A percentile compares a stretch with the other conserved stretches of the same genome.
Conservation (phyloP, 1,139 yeast genomes). For the Lizanozyma gosingica region DNA sequence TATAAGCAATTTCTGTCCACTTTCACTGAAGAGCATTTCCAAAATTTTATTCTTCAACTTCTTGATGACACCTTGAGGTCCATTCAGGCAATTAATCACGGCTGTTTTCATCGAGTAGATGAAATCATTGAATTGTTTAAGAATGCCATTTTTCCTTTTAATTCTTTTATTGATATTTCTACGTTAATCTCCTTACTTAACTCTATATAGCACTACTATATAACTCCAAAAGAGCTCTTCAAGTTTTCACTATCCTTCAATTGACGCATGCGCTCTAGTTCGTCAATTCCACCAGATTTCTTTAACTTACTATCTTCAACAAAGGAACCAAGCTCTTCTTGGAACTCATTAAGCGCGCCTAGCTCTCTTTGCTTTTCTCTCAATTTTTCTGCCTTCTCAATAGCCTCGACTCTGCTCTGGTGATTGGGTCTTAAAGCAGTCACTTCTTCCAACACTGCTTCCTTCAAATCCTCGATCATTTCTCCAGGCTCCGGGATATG, state of each 20-base stretch:
- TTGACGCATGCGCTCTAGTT: constrained; percentile 62
- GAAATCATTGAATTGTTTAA: neutral
- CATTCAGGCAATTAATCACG: neutral
- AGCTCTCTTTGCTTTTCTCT: constrained; percentile 65
- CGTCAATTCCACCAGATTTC: constrained; percentile 83
- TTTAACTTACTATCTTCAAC: constrained; percentile 70
- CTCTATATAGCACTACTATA: neutral
- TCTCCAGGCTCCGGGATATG: constrained; percentile 60
- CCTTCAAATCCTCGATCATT: constrained; percentile 57
- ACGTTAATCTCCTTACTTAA: neutral
- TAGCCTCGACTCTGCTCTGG: constrained; percentile 77
- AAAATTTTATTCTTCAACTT: neutral
- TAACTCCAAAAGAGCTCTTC: constrained; percentile 20
- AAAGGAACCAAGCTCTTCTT: constrained; percentile 80
- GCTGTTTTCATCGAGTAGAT: neutral
- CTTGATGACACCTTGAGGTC: neutral
- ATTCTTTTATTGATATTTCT: neutral
- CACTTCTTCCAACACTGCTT: constrained; percentile 75
- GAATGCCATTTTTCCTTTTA: neutral
- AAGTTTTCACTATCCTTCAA: constrained; percentile 62
- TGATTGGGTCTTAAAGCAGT: constrained; percentile 76
- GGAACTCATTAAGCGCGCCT: constrained; percentile 55
- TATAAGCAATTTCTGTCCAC: constrained; percentile 1
- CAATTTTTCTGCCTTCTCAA: constrained; percentile 74
- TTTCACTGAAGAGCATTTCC: neutral